Base-by-base conservation (phyloP, 106 monocot genomes). In the Amphibolis antarctica region DNA sequence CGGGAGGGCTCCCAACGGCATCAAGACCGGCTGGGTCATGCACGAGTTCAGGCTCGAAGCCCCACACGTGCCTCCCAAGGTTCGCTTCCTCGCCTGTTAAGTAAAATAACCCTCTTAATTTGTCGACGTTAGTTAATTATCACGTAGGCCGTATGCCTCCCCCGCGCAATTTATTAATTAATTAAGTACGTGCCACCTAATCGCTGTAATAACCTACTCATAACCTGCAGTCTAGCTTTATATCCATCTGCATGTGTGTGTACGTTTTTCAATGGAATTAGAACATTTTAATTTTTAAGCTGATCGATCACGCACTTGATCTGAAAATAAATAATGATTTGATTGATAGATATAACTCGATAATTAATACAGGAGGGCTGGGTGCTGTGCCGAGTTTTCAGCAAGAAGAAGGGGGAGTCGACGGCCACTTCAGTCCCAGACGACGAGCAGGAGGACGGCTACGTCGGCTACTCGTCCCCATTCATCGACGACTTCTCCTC, bases 1-100 rank as follows among this genome's bases (percentile, higher is more conserved):
- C 29, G 74, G 74, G 12, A 67, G 74, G 30, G 74, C 74, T 45
- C 74, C 74, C 19, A 66, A 59, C 25, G 74, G 74, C 9, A 18
- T 53, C 17, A 74, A 74, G 53, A 60, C 67, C 12, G 31, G 21
- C 15, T 74, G 74, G 74, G 74, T 74, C 61, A 74, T 74, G 74
- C 74, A 74, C 28, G 74, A 74, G 43, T 74, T 74, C 67, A 31
- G 74, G 14, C 31, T 74, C 0, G 61, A 74, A 13, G 44, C 12
- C 36, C 57, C 66, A 4, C 49, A 59, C 23, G n/a, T 50, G 24
- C 50, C 65, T 59, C 51, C 60, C 19, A 66, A 60, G 65, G 74
- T 74, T 46, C 55, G 21, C 47, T 28, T 42, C 5, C 3, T 44
- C 27, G 1, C 17, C 15, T 10, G 4, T 57, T 5, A 21, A 55